Evolutionary conservation across 2,329 filamentous ascomycete species (phyloP).

Genomic region (Arthrobotrys conoides): DNA sequence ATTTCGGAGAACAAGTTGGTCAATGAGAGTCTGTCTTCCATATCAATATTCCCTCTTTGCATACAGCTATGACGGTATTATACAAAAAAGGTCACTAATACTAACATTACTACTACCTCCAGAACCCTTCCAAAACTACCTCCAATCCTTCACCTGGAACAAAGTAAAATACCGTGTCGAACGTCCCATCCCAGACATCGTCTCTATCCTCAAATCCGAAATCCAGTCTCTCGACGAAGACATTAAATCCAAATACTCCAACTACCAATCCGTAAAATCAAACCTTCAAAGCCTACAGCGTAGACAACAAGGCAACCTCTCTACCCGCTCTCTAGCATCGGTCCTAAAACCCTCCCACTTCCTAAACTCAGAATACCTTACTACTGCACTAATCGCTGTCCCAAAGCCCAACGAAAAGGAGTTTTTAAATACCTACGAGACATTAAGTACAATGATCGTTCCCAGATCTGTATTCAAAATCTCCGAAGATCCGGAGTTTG

Average conservation of each 20-base stretch:
- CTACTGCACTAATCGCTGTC: conserved; percentile 93
- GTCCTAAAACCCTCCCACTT: conserved; percentile 85
- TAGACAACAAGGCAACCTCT: conserved; percentile 87
- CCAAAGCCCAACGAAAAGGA: conserved; percentile 85
- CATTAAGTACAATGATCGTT: conserved; percentile 89
- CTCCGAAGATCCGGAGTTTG: conserved; percentile 89
- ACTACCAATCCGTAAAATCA: conserved; percentile 92
- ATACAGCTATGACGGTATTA: not conserved
- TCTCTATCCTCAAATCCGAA: conserved; percentile 86
- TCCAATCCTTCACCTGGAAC: conserved; percentile 93
- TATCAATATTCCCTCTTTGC: conserved; percentile 36
- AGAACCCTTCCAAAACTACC: conserved; percentile 97
- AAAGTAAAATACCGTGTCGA: conserved; percentile 97
- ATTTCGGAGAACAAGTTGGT: conserved; percentile 89
- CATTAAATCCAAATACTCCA: conserved; percentile 91
- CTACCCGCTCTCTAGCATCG: conserved; percentile 92
- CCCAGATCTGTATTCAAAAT: conserved; percentile 86
- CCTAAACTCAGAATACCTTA: conserved; percentile 93
- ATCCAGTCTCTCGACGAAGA: conserved; percentile 93
- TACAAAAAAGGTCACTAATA: too few relatives aligned
- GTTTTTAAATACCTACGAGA: conserved; percentile 90
- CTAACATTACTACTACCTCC: conserved; percentile 56
- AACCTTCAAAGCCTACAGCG: conserved; percentile 85
- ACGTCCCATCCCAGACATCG: conserved; percentile 87
- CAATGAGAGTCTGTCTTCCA: conserved; percentile 81